These are phyloP conservation scores for Huntiella savannae DNA, from an alignment of 2,329 filamentous ascomycete species.

Conservation along the genomic window DNA sequence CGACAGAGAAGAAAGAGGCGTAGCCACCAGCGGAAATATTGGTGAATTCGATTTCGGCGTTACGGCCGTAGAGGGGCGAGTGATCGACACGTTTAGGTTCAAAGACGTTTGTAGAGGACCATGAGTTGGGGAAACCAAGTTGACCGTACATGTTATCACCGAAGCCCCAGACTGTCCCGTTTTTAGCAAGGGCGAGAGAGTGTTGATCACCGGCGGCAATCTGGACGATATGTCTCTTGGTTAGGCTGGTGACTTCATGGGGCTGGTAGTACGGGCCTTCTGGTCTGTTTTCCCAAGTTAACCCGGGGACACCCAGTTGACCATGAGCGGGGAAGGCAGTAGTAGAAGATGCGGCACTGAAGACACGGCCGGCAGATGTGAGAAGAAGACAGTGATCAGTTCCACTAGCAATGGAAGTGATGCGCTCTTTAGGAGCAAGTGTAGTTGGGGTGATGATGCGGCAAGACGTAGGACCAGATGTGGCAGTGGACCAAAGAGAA, in stretches of 20 bases:
- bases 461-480: slow-evolving; percentile 39
- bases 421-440: slow-evolving; percentile 49
- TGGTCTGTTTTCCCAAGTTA: slow-evolving; percentile 64
- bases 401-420: slow-evolving; percentile 58
- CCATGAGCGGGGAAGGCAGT: slow-evolving; percentile 63
- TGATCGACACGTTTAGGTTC: slow-evolving; percentile 1
- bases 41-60: neutral
- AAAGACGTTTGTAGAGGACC: slow-evolving; percentile 21
- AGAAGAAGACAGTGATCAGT: slow-evolving; percentile 73
- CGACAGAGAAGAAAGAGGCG: slow-evolving; percentile 67
- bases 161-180: slow-evolving; percentile 67
- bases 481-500: slow-evolving; percentile 36
- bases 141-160: slow-evolving; percentile 88
- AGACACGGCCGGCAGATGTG: slow-evolving; percentile 69
- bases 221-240: slow-evolving; percentile 49
- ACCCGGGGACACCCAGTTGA: slow-evolving; percentile 69
- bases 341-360: slow-evolving; percentile 67
- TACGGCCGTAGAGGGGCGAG: slow-evolving; percentile 7
- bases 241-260: slow-evolving; percentile 57
- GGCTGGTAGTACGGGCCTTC: slow-evolving; percentile 61
- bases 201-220: slow-evolving; percentile 79
- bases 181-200: slow-evolving; percentile 56
- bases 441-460: slow-evolving; percentile 47
- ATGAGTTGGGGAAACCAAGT: slow-evolving; percentile 64
- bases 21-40: slow-evolving; percentile 62